Conservation (phyloP, 2,329 filamentous ascomycete genomes). For the Claviceps monticola region DNA sequence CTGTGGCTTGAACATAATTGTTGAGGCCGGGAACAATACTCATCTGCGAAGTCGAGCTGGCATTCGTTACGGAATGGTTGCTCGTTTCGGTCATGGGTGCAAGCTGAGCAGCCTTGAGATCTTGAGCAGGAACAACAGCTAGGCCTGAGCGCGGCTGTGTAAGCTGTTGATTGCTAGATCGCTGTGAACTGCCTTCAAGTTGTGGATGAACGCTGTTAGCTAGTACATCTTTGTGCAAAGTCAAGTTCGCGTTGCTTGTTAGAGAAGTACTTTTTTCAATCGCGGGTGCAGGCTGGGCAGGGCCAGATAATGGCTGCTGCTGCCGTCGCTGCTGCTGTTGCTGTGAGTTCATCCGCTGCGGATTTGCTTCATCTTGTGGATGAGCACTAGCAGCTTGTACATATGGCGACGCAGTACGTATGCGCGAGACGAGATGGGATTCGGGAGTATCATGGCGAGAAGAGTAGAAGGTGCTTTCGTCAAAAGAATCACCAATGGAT, state of each 20-base stretch:
- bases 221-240: conserved; percentile 3
- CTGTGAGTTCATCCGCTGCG: neutral
- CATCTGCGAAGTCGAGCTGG: conserved; percentile 7
- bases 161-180: neutral
- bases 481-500: conserved; percentile 64
- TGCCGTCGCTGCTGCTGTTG: neutral
- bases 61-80: neutral
- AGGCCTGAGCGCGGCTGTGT: neutral
- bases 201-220: neutral
- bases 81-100: neutral
- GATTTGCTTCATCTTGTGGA: conserved; percentile 7
- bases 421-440: conserved; percentile 31
- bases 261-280: neutral
- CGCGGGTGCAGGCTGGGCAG: neutral
- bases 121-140: neutral
- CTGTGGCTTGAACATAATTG: conserved; percentile 12
- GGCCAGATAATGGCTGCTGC: neutral
- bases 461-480: conserved; percentile 92
- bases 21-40: conserved; percentile 19
- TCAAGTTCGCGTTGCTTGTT: conserved; percentile 3
- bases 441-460: conserved; percentile 75
- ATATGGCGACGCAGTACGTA: conserved; percentile 32
- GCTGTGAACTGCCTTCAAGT: neutral
- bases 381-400: conserved; percentile 8
- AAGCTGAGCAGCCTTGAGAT: neutral